These are phyloP conservation scores for Lyophyllum decastes DNA, from an alignment of 768 basidiomycete genomes.

Conservation along the genomic window DNA sequence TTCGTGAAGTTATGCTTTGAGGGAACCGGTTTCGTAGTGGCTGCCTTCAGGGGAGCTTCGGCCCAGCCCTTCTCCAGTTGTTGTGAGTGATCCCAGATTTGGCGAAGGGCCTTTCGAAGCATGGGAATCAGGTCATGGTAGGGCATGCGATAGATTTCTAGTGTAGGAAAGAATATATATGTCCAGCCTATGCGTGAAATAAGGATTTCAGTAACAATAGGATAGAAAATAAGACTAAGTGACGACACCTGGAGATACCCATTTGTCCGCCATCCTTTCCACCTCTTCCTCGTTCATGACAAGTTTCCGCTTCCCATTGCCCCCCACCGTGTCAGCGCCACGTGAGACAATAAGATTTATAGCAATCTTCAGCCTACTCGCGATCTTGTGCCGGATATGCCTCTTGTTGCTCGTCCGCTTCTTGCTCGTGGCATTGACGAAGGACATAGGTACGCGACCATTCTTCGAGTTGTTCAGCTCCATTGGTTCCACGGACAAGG, in stretches of 20 bases:
- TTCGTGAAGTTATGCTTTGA: background rate
- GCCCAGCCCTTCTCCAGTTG: slow-evolving; percentile 21
- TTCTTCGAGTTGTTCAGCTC: slow-evolving; percentile 19
- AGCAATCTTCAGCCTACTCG: slow-evolving; percentile 37
- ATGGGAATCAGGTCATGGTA: slow-evolving; percentile 39
- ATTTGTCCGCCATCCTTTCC: slow-evolving; percentile 21
- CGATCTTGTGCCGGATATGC: slow-evolving; percentile 31
- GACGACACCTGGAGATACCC: slow-evolving; percentile 35
- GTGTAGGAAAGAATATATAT: slow-evolving; percentile 41
- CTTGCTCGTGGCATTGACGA: slow-evolving; percentile 34
- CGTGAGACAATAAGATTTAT: slow-evolving; percentile 40
- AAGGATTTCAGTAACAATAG: background rate
- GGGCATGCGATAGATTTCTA: slow-evolving; percentile 45
- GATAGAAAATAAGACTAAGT: background rate
- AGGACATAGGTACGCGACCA: slow-evolving; percentile 37
- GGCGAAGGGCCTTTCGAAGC: slow-evolving; percentile 30
- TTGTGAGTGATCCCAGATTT: slow-evolving; percentile 21
- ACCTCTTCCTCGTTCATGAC: slow-evolving; percentile 25
- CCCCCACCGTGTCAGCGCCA: slow-evolving; percentile 32
- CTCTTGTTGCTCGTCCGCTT: slow-evolving; percentile 32
- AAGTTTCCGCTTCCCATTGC: slow-evolving; percentile 17
- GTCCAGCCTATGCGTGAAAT: slow-evolving; percentile 42
- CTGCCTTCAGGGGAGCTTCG: background rate
- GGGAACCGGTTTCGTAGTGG: background rate
- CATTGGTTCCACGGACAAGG: slow-evolving; percentile 14